Base-by-base conservation (phyloP, 2,329 filamentous ascomycete genomes). In the Ophiostoma triangulosporum region DNA sequence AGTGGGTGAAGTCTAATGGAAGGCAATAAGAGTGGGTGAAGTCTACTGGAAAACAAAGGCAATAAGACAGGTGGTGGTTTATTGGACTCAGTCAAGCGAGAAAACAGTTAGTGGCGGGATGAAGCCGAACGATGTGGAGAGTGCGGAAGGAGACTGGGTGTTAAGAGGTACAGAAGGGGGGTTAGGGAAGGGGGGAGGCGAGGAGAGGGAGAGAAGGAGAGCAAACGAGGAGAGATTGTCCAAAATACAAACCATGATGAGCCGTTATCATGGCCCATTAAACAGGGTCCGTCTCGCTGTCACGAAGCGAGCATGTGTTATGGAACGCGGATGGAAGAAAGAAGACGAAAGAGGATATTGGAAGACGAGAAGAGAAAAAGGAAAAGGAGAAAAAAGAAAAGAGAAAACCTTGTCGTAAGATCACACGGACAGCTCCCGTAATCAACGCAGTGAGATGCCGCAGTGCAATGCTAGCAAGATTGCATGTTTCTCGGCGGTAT, bases 81-180 rank as follows among this genome's bases (percentile, higher is more conserved):
- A 48, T 53, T 49, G 51, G 33, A 29, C 43, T 29, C 43, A 33
- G 50, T 17, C 51, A 48, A 31, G 51, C 51, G 51, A 53, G 43
- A 53, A 38, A 33, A 12, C 24, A 48, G 22, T 38, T 22, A 48
- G 27, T 48, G 31, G 31, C 26, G 33, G 43, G 33, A n/a, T 11
- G 43, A 11, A 36, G 9, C 24, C 26, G 35, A 40, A 31, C 22
- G 14, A 29, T 26, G 49, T 27, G 24, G 22, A 40, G 15, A n/a
- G n/a, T n/a, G n/a, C n/a, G n/a, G n/a, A n/a, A n/a, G n/a, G n/a
- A n/a, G 24, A 29, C 15, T 22, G 27, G 20, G 15, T 43, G 9
- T 45, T 45, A 24, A 32, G 17, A 32, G 31, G 38, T 17, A n/a
- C 14, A 24, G 27, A 17, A 51, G 9, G 49, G 33, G 27, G 26